These are phyloP conservation scores for Candida buenavistaensis DNA, from an alignment of 1,139 yeast species.

Conservation along the genomic window DNA sequence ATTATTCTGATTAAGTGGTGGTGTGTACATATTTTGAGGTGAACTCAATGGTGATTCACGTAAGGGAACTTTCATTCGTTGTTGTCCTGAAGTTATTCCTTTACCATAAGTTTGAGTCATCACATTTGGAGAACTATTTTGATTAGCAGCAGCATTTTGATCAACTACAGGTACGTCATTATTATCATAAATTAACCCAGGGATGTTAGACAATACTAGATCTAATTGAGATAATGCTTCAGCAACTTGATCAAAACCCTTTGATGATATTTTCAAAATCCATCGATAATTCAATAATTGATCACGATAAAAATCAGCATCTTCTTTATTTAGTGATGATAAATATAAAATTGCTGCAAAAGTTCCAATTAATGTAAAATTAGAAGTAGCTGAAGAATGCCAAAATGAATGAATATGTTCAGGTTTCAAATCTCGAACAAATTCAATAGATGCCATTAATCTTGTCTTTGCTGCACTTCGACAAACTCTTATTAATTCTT, in stretches of 20 bases:
- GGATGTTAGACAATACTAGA: constrained; percentile 61
- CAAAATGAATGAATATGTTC: constrained; percentile 87
- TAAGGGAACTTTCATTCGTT: constrained; percentile 8
- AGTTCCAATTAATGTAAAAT: constrained; percentile 78
- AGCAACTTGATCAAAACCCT: constrained; percentile 73
- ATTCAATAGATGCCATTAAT: constrained; percentile 76
- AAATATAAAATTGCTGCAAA: constrained; percentile 79
- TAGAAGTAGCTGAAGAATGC: constrained; percentile 79
- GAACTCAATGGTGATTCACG: constrained; percentile 22
- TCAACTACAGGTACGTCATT: constrained; percentile 41
- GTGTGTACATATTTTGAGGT: constrained; percentile 22
- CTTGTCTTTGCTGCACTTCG: constrained; percentile 83
- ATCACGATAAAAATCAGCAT: constrained; percentile 61
- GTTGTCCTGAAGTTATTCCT: constrained; percentile 3
- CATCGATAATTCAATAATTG: constrained; percentile 74
- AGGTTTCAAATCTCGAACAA: constrained; percentile 70
- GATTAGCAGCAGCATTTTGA: constrained; percentile 30
- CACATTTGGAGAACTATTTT: too few relatives aligned
- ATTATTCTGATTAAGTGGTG: constrained; percentile 8
- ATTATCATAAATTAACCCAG: constrained; percentile 57
- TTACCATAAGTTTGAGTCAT: not conserved
- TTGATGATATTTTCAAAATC: constrained; percentile 69
- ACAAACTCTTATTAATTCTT: constrained; percentile 64
- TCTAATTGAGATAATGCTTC: constrained; percentile 70
- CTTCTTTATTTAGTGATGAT: constrained; percentile 60